Conservation (phyloP, 2,329 filamentous ascomycete species). For the Knufia petricola region DNA sequence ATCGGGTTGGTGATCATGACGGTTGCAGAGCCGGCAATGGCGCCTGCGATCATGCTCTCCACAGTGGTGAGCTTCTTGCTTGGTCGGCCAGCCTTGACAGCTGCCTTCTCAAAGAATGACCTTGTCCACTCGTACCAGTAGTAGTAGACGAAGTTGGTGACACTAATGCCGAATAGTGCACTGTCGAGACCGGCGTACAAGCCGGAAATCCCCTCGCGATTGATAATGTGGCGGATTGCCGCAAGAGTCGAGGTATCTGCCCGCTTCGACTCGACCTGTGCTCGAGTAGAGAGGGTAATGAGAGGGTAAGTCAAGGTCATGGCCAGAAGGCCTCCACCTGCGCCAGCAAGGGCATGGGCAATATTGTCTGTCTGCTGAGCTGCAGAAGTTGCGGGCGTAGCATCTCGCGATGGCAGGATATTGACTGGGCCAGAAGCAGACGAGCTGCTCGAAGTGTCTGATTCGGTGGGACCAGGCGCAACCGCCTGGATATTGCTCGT, state of each 20-base stretch:
- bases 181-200: constrained; percentile 90
- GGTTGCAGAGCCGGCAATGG: constrained; percentile 84
- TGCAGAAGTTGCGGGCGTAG: constrained; percentile 46
- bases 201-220: constrained; percentile 79
- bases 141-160: constrained; percentile 99
- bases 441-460: background rate
- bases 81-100: constrained; percentile 60
- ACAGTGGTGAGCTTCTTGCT: constrained; percentile 77
- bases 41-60: constrained; percentile 91
- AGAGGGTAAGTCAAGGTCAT: constrained; percentile 96
- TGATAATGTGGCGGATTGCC: constrained; percentile 75
- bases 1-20: constrained; percentile 97
- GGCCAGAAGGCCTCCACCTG: constrained; percentile 85
- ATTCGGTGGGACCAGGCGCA: constrained; percentile 6
- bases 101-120: constrained; percentile 68
- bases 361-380: constrained; percentile 91
- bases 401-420: constrained; percentile 7
- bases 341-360: constrained; percentile 84
- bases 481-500: constrained; percentile 39
- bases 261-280: constrained; percentile 93
- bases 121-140: constrained; percentile 99
- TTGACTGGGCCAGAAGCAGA: constrained; percentile 15
- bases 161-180: constrained; percentile 90
- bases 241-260: constrained; percentile 75
- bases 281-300: constrained; percentile 92